Evolutionary conservation across 176 grass and related monocot species (phyloP).

Genomic region (Miscanthus lutarioriparius): DNA sequence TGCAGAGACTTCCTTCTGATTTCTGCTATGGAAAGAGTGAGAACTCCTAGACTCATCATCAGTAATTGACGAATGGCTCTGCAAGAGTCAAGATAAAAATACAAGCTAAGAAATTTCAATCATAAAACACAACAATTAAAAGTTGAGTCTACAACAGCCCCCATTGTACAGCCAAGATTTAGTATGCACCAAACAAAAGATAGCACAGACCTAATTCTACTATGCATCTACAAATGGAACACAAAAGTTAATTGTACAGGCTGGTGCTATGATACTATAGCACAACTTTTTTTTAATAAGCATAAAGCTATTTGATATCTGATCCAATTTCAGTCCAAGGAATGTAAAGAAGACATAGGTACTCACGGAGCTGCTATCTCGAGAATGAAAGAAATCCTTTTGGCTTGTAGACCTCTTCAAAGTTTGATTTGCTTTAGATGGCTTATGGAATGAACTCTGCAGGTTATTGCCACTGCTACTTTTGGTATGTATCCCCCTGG

Average conservation of each 20-base stretch:
- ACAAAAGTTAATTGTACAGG: neutral
- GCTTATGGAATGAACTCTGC: constrained; percentile 54
- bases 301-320: neutral
- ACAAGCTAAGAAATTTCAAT: constrained; percentile 13
- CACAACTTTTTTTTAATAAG: neutral
- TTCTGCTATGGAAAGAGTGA: constrained; percentile 39
- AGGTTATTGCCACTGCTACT: constrained; percentile 22
- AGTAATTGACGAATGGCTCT: constrained; percentile 98
- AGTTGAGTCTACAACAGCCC: neutral
- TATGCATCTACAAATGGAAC: constrained; percentile 2
- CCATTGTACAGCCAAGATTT: neutral
- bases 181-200: neutral
- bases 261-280: neutral
- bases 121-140: neutral
- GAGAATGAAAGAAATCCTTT: constrained; percentile 69
- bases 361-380: constrained; percentile 76
- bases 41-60: constrained; percentile 78
- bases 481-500: constrained; percentile 39
- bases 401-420: constrained; percentile 70
- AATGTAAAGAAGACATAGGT: constrained; percentile 13
- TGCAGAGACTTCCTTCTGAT: constrained; percentile 51
- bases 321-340: neutral
- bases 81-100: constrained; percentile 23
- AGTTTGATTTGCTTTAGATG: constrained; percentile 49
- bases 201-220: neutral